Evolutionary conservation across 352 stramenopile species (phyloP).

Genomic region (Aphanomyces astaci): DNA sequence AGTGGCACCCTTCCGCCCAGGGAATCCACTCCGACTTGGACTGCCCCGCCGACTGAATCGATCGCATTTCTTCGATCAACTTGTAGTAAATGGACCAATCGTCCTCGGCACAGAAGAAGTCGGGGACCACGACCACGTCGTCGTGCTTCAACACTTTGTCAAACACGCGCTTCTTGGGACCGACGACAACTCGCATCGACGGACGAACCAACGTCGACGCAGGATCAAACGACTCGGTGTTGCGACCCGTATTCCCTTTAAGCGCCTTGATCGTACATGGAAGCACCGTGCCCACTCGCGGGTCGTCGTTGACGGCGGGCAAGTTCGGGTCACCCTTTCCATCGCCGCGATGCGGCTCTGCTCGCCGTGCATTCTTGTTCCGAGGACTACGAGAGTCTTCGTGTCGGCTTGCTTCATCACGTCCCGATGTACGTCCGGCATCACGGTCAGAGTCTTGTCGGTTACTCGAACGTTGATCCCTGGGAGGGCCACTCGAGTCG

Average conservation of each 20-base stretch:
- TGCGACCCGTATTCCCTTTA: slow-evolving; percentile 25
- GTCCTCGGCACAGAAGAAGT: slow-evolving; percentile 42
- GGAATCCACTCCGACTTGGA: slow-evolving; percentile 42
- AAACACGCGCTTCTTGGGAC: slow-evolving; percentile 24
- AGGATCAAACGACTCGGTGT: slow-evolving; percentile 33
- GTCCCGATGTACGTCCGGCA: too few relatives aligned
- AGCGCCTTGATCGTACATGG: slow-evolving; percentile 17
- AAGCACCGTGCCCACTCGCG: slow-evolving; percentile 7
- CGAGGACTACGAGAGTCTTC: neutral
- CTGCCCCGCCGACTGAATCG: slow-evolving; percentile 45
- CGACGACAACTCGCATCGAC: slow-evolving; percentile 38
- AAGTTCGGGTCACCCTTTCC: slow-evolving; percentile 17
- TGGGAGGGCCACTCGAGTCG: neutral
- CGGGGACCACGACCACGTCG: slow-evolving; percentile 49
- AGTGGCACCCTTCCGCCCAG: slow-evolving; percentile 87
- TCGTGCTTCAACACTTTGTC: slow-evolving; percentile 38
- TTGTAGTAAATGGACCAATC: slow-evolving; percentile 52
- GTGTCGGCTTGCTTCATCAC: neutral
- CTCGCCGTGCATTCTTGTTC: neutral
- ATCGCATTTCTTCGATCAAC: slow-evolving; percentile 46
- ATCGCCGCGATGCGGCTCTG: slow-evolving; percentile 19
- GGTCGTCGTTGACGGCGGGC: slow-evolving; percentile 11
- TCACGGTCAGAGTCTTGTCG: neutral
- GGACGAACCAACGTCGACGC: slow-evolving; percentile 43
- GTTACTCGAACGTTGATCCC: neutral